Evolutionary conservation across 306 rosid genomes (phyloP).

Genomic region (Vicia faba): DNA sequence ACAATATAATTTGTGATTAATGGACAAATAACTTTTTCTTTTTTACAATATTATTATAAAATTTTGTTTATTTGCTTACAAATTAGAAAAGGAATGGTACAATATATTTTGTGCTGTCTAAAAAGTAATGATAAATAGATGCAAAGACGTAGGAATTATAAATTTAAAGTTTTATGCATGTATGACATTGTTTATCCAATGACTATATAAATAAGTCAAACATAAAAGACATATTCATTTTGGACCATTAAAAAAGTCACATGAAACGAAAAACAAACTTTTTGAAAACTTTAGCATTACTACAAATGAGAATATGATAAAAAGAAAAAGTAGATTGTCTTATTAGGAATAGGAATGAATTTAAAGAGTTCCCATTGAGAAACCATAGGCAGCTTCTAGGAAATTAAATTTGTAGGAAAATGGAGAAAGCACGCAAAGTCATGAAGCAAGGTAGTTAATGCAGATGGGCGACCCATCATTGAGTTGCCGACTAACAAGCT

Average conservation of each 20-base stretch:
- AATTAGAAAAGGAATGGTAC: background rate
- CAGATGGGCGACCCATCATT: slow-evolving; percentile 56
- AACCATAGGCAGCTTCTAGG: background rate
- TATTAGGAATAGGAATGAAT: slow-evolving; percentile 12
- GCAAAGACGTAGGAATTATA: background rate
- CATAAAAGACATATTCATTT: background rate
- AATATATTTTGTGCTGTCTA: background rate
- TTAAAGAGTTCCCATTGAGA: slow-evolving; percentile 19
- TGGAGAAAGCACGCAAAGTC: background rate
- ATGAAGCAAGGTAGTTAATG: slow-evolving; percentile 49
- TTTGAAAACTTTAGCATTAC: background rate
- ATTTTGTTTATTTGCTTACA: background rate
- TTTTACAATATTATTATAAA: too few relatives aligned
- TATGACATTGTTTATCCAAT: background rate
- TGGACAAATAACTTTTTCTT: too few relatives aligned
- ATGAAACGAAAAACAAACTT: background rate
- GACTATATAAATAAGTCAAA: background rate
- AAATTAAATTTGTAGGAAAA: background rate
- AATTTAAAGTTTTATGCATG: background rate
- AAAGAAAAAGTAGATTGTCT: background rate
- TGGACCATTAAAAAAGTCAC: background rate
- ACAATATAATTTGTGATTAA: too few relatives aligned
- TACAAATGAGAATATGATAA: background rate
- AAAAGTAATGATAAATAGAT: too few relatives aligned
- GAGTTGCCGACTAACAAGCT: slow-evolving; percentile 55